These are phyloP conservation scores for Cytospora leucostoma DNA, from an alignment of 2,329 filamentous ascomycete species.

Conservation along the genomic window DNA sequence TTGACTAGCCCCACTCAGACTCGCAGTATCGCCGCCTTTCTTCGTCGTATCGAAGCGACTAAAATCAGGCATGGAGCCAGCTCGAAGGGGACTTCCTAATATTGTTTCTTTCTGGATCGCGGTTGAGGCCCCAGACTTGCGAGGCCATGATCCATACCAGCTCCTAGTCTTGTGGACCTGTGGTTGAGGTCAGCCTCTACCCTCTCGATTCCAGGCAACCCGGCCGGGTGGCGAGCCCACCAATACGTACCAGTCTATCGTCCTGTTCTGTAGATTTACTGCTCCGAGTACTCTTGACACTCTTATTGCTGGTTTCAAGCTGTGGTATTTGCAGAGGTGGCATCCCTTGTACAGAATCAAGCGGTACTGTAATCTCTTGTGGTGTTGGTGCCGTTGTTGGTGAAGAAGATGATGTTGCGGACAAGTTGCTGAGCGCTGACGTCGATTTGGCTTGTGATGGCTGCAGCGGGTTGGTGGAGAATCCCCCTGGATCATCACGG, in stretches of 20 bases:
- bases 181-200: constrained; percentile 7
- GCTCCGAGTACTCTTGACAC: constrained; percentile 15
- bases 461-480: constrained; percentile 29
- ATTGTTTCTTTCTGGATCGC: constrained; percentile 64
- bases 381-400: constrained; percentile 10
- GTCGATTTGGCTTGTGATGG: constrained; percentile 25
- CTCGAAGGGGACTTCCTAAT: constrained; percentile 54
- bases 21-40: constrained; percentile 38
- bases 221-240: not conserved
- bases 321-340: constrained; percentile 16
- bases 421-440: constrained; percentile 26
- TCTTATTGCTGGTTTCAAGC: constrained; percentile 18
- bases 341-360: constrained; percentile 6
- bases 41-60: constrained; percentile 50
- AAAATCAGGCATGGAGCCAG: constrained; percentile 50
- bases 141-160: constrained; percentile 66
- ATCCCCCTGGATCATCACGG: constrained; percentile 37
- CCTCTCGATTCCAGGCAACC: not conserved
- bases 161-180: constrained; percentile 56
- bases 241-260: constrained; percentile 19
- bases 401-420: constrained; percentile 15
- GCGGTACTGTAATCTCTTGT: constrained; percentile 4
- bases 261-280: constrained; percentile 6
- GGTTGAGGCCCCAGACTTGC: constrained; percentile 61
- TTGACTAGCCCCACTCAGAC: constrained; percentile 35